Conservation (phyloP, 179 eudicot genomes). For the Carnegiea gigantea region DNA sequence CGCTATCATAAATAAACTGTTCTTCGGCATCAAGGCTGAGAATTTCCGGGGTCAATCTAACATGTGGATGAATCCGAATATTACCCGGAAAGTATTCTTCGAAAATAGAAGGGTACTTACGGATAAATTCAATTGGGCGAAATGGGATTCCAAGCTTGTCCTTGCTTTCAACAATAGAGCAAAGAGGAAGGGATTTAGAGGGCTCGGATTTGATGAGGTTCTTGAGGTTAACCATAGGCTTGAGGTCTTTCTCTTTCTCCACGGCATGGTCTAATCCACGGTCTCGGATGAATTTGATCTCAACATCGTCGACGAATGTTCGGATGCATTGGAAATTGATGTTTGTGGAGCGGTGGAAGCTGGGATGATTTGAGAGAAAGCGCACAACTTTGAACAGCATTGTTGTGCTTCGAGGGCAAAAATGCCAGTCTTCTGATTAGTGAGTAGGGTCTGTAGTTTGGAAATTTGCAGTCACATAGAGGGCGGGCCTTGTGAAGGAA, state of each 20-base stretch:
- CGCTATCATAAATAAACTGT: slow-evolving; percentile 47
- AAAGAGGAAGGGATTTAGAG: slow-evolving; percentile 58
- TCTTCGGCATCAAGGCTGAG: slow-evolving; percentile 59
- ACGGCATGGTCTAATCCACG: slow-evolving; percentile 68
- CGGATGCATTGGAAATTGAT: slow-evolving; percentile 35
- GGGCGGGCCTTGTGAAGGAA: no score
- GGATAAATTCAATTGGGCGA: slow-evolving; percentile 76
- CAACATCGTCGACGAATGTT: slow-evolving; percentile 51
- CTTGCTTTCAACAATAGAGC: slow-evolving; percentile 46
- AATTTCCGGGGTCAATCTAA: slow-evolving; percentile 52
- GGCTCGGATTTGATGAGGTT: slow-evolving; percentile 59
- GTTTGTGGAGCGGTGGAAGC: slow-evolving; percentile 3
- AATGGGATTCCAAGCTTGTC: slow-evolving; percentile 44
- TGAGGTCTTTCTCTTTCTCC: slow-evolving; percentile 62
- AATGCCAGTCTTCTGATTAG: background rate
- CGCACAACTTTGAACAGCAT: slow-evolving; percentile 25
- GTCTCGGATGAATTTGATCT: slow-evolving; percentile 63
- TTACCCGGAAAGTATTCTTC: slow-evolving; percentile 54
- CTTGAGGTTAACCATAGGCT: slow-evolving; percentile 52
- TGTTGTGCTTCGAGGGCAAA: background rate
- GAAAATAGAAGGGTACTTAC: slow-evolving; percentile 62
- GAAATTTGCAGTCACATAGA: background rate
- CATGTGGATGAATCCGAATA: slow-evolving; percentile 57
- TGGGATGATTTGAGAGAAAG: slow-evolving; percentile 15
- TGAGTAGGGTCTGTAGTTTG: background rate